Base-by-base conservation (phyloP, 2,329 filamentous ascomycete genomes). In the Aspergillus sp. region DNA sequence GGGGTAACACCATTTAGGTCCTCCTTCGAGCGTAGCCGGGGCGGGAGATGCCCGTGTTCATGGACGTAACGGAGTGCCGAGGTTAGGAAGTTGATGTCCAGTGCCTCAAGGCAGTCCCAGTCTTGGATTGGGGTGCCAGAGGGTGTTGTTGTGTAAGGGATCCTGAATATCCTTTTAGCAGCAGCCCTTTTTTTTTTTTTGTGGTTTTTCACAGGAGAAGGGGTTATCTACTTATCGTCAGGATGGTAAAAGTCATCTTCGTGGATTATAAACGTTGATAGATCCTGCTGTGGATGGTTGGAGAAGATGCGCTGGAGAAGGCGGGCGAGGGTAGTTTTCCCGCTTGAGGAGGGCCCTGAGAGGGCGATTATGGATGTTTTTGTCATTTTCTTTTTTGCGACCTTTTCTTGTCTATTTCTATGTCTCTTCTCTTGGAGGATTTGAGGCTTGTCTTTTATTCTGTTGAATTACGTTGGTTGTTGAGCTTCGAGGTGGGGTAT, bases 241-340 rank as follows among this genome's bases (percentile, higher is more conserved):
- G 89, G 81, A 63, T 86, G 87, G 78, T 96, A 99, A 73, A 98
- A 99, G 75, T 99, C 95, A 78, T 99, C 95, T 73, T 96, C 87
- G 73, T 99, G 95, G 20, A 99, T 82, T 68, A 98, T 90, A 69
- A 92, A 93, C 0, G 75, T 69, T 5, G 64, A 67, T 8, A 74
- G 15, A 13, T n/a, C 5, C 8, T 39, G 30, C 4, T 45, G 33
- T 22, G 42, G 22, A 33, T 46, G 48, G n/a, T 62, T 55, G 8
- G 87, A 87, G 68, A 97, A 92, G 64, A 96, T 87, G 70, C 90
- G 86, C 58, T 91, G 87, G 17, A 99, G 81, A 12, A 97, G 82
- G 2, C 93, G 86, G 19, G 92, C 90, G 13, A 99, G 84, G 2
- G 95, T 98, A 2, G 95, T 98, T 79, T 99, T 99, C 59, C 95